Evolutionary conservation across 768 basidiomycete species (phyloP).

Genomic region (Crucibulum laeve): DNA sequence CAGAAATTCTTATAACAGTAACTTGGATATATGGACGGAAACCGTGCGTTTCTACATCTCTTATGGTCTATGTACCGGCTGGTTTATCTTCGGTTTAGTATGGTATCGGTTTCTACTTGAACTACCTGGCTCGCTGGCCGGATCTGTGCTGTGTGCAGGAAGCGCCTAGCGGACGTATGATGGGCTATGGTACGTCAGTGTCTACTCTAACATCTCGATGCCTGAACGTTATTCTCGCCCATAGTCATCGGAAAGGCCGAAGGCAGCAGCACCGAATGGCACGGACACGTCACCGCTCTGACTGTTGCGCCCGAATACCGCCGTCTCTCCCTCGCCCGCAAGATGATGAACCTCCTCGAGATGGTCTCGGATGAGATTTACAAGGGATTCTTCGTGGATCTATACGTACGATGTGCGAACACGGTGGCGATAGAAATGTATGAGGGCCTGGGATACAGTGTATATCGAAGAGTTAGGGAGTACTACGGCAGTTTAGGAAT

Average conservation of each 20-base stretch:
- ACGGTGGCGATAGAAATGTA: conserved; percentile 85
- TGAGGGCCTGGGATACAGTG: conserved; percentile 88
- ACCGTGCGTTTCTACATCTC: conserved; percentile 53
- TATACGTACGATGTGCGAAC: conserved; percentile 92
- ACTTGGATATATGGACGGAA: conserved; percentile 96
- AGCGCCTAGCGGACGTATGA: conserved; percentile 76
- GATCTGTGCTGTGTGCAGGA: conserved; percentile 85
- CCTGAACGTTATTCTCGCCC: neutral
- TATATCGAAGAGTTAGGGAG: conserved; percentile 85
- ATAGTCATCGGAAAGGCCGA: conserved; percentile 94
- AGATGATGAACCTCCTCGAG: conserved; percentile 86
- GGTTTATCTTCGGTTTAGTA: conserved; percentile 44
- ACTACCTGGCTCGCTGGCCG: conserved; percentile 88
- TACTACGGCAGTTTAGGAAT: conserved; percentile 80
- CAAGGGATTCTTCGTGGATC: conserved; percentile 88
- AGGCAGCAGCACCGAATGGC: conserved; percentile 71
- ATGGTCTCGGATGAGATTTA: conserved; percentile 77
- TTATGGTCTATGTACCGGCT: conserved; percentile 1
- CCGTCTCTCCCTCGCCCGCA: conserved; percentile 78
- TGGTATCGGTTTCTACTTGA: conserved; percentile 83
- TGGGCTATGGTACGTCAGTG: conserved; percentile 80
- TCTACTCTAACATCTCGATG: conserved; percentile 1
- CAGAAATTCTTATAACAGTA: conserved; percentile 40
- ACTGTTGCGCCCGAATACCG: conserved; percentile 94
- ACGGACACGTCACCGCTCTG: conserved; percentile 93